Conservation (phyloP, 192 early-diverging fungal species). For the Mortierella claussenii region DNA sequence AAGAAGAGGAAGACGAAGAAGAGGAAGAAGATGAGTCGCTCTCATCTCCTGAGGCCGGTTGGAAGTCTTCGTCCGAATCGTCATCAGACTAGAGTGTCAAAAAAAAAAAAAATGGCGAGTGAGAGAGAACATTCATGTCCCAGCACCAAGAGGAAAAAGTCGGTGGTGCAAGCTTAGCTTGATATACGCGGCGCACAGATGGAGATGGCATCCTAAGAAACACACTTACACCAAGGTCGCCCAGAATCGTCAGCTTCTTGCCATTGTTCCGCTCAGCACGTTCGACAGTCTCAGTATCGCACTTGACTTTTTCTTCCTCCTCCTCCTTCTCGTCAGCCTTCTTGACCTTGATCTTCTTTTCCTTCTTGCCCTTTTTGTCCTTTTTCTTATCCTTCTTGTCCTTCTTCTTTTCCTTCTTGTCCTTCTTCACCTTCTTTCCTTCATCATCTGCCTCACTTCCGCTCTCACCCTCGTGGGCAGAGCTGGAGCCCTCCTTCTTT, state of each 20-base stretch:
- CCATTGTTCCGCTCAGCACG: too few relatives aligned
- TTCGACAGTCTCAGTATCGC: too few relatives aligned
- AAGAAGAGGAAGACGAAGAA: too few relatives aligned
- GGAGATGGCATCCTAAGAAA: background rate
- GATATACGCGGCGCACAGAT: constrained; percentile 9
- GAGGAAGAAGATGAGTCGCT: constrained; percentile 13
- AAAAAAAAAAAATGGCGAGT: background rate
- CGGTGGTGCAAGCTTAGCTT: too few relatives aligned
- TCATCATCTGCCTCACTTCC: background rate
- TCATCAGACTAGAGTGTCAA: constrained; percentile 31
- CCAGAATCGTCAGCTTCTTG: constrained; percentile 32
- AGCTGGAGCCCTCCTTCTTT: background rate
- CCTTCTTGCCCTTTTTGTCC: constrained; percentile 7
- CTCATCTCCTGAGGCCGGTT: constrained; percentile 11
- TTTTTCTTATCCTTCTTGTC: constrained; percentile 12
- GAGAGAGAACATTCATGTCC: constrained; percentile 8
- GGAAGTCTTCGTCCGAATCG: constrained; percentile 40
- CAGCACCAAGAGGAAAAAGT: too few relatives aligned
- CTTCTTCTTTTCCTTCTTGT: constrained; percentile 11
- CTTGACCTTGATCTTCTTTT: constrained; percentile 3
- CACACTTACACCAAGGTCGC: constrained; percentile 33
- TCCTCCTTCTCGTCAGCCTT: constrained; percentile 8
- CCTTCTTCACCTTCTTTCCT: constrained; percentile 9
- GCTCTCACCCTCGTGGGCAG: constrained; percentile 5
- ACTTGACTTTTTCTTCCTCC: constrained; percentile 11